phyloP scores from a whole-genome alignment of 148 eudicot species.

The Rhododendron kiyosumense region DNA sequence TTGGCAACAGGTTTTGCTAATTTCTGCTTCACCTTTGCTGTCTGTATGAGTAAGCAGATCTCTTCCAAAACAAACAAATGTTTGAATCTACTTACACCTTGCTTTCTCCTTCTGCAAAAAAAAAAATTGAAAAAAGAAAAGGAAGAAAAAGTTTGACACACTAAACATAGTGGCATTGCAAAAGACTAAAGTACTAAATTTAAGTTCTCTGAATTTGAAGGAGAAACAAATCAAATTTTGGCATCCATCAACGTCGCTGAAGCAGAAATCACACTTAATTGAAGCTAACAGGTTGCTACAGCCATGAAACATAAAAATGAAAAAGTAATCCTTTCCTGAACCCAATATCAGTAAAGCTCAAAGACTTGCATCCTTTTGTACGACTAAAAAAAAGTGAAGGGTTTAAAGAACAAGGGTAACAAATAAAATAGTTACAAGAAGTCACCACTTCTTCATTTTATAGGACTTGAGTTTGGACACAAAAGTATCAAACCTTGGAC shows the following conservation, averaged over 20 bases:
- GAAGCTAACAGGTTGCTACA: neutral
- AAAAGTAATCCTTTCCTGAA: neutral
- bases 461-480: neutral
- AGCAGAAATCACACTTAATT: neutral
- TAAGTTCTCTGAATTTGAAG: neutral
- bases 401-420: too few species aligned
- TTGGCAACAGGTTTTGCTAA: neutral
- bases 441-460: neutral
- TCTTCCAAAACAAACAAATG: neutral
- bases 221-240: neutral
- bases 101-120: neutral
- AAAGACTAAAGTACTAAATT: neutral
- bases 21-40: neutral
- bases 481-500: neutral
- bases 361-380: neutral
- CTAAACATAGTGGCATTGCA: neutral
- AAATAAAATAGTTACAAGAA: neutral
- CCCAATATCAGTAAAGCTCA: neutral
- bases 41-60: neutral
- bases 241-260: neutral
- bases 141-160: too few species aligned
- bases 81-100: neutral
- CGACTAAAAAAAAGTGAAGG: too few species aligned
- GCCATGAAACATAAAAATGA: neutral
- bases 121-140: too few species aligned